Conservation (phyloP, 257 asterid species). For the Jacaranda mimosifolia region DNA sequence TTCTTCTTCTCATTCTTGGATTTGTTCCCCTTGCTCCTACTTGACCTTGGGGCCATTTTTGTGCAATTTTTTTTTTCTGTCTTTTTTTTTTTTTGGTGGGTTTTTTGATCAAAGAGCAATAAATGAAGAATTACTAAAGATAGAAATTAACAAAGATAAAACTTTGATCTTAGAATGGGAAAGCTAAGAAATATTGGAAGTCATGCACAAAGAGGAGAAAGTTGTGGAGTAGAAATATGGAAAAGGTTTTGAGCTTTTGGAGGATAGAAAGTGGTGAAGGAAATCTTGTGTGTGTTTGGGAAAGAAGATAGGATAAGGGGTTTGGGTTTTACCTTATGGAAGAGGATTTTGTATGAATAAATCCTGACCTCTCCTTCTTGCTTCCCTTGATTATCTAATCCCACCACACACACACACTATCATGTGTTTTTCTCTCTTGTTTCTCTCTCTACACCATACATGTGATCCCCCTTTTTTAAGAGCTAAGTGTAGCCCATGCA, state of each 20-base stretch:
- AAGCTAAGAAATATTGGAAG: constrained; percentile 19
- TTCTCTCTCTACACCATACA: constrained; percentile 36
- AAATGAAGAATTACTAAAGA: neutral
- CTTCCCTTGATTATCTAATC: constrained; percentile 40
- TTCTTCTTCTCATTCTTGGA: constrained; percentile 85
- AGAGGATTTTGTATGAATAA: constrained; percentile 56
- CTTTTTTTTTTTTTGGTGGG: neutral
- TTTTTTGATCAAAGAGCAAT: neutral
- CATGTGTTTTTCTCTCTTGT: constrained; percentile 21
- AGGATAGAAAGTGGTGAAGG: constrained; percentile 35
- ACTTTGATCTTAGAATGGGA: too few relatives aligned
- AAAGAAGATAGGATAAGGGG: constrained; percentile 70
- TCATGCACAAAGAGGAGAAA: constrained; percentile 41
- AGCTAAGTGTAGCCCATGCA: constrained; percentile 49
- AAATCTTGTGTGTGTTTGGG: constrained; percentile 40
- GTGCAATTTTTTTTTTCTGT: neutral
- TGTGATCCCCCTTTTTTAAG: constrained; percentile 57
- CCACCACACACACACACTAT: constrained; percentile 3
- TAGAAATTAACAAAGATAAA: neutral
- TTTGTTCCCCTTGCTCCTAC: constrained; percentile 79
- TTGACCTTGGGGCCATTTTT: constrained; percentile 96
- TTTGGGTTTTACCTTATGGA: constrained; percentile 42
- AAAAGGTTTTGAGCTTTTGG: neutral
- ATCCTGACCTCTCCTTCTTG: constrained; percentile 78
- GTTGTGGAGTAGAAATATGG: neutral